Percentiles rank a stretch among this genome's conserved stretches.
Conservation (phyloP, 2,329 filamentous ascomycete genomes). For the Talaromyces sp. region DNA sequence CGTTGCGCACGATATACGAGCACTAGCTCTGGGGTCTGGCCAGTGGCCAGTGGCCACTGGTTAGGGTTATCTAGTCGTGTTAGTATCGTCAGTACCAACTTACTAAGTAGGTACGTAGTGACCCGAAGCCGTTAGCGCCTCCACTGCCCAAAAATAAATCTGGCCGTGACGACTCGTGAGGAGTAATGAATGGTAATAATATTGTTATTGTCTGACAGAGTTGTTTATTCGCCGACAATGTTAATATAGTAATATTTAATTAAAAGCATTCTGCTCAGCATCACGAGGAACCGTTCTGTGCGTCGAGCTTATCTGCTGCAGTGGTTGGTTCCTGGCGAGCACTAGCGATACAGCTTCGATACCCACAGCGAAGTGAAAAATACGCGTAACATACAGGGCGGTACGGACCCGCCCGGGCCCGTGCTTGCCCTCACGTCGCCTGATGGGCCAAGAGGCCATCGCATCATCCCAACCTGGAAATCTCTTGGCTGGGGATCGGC, state of each 20-base stretch:
- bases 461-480: neutral
- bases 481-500: constrained; percentile 1
- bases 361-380: too few species aligned
- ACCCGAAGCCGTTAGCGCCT: neutral
- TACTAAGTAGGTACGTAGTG: too few species aligned
- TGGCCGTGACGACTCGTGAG: neutral
- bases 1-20: neutral
- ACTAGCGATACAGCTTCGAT: too few species aligned
- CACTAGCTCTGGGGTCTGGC: too few species aligned
- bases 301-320: neutral
- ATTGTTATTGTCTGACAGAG: too few species aligned
- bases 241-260: neutral
- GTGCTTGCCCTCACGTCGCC: neutral
- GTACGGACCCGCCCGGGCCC: too few species aligned
- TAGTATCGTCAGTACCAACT: too few species aligned
- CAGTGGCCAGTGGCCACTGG: too few species aligned
- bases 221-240: neutral
- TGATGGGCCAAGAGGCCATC: neutral
- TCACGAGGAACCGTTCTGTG: neutral
- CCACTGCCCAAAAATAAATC: neutral
- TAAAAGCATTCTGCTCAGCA: too few species aligned
- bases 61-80: too few species aligned
- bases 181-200: neutral
- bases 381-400: too few species aligned
- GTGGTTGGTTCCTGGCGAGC: neutral